Conservation (phyloP, 495 filamentous ascomycete genomes). For the Clohesyomyces aquaticus region DNA sequence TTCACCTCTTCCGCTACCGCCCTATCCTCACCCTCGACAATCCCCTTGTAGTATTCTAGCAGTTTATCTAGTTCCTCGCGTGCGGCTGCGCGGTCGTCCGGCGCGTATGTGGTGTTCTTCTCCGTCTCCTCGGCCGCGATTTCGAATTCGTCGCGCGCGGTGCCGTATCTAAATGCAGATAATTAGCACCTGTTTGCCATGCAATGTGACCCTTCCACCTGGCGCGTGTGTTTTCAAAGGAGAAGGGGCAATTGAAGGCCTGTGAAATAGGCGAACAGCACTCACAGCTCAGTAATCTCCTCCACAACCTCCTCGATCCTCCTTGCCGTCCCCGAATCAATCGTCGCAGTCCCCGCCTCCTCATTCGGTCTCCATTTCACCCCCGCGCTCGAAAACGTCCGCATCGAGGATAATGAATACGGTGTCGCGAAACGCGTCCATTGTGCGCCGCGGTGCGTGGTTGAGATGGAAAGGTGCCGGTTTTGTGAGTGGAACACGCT, state of each 20-base stretch:
- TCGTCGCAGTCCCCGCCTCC: neutral
- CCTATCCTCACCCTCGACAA: conserved; percentile 45
- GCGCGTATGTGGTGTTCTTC: conserved; percentile 58
- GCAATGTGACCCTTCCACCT: too few relatives aligned
- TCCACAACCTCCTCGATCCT: conserved; percentile 28
- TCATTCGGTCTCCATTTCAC: neutral
- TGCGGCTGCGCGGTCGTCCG: conserved; percentile 57
- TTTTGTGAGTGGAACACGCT: neutral
- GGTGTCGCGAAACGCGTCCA: conserved; percentile 31
- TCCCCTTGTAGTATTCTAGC: conserved; percentile 52
- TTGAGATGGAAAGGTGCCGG: neutral
- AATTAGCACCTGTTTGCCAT: too few relatives aligned
- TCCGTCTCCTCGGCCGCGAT: conserved; percentile 61
- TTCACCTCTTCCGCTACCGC: conserved; percentile 55
- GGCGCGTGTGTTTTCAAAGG: too few relatives aligned
- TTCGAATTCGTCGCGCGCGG: conserved; percentile 59
- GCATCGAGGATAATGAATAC: conserved; percentile 25
- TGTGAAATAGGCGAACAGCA: too few relatives aligned
- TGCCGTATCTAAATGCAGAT: conserved; percentile 46
- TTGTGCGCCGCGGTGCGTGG: neutral
- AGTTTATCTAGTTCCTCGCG: conserved; percentile 56
- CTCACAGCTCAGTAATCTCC: conserved; percentile 46
- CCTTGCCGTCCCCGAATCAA: conserved; percentile 7
- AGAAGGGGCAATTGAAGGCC: too few relatives aligned
- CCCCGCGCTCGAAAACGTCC: conserved; percentile 15